Percentiles rank a stretch among this genome's conserved stretches.
Conservation (phyloP, 441 rosid species). For the Erysimum pusillum region DNA sequence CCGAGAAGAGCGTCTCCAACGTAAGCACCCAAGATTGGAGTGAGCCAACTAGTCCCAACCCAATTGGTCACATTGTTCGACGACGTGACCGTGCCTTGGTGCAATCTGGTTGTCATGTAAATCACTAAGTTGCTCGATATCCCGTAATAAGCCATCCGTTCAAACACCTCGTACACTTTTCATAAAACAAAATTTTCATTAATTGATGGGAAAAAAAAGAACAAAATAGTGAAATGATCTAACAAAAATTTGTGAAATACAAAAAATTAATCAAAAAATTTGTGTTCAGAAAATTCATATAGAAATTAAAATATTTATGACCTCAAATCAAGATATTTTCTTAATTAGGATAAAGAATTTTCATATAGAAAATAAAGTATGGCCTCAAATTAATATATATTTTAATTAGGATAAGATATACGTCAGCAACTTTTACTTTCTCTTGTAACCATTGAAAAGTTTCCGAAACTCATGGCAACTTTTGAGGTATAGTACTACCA, state of each 20-base stretch:
- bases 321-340: no score
- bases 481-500: background rate
- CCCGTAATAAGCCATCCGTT: conserved; percentile 74
- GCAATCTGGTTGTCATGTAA: conserved; percentile 53
- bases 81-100: conserved; percentile 65
- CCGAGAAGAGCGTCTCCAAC: conserved; percentile 58
- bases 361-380: background rate
- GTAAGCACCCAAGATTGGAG: conserved; percentile 72
- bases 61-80: conserved; percentile 66
- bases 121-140: conserved; percentile 64
- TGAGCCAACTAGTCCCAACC: conserved; percentile 67
- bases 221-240: background rate
- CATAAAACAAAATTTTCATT: background rate
- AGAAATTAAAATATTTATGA: no score
- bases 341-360: no score
- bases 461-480: conserved; percentile 25
- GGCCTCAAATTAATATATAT: background rate
- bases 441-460: conserved; percentile 36
- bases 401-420: conserved; percentile 35
- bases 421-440: conserved; percentile 17
- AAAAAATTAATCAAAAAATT: no score
- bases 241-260: background rate
- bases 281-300: no score
- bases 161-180: conserved; percentile 64
- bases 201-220: background rate